These are phyloP conservation scores for Cylindrodendrum hubeiense DNA, from an alignment of 2,329 filamentous ascomycete genomes.

Conservation along the genomic window DNA sequence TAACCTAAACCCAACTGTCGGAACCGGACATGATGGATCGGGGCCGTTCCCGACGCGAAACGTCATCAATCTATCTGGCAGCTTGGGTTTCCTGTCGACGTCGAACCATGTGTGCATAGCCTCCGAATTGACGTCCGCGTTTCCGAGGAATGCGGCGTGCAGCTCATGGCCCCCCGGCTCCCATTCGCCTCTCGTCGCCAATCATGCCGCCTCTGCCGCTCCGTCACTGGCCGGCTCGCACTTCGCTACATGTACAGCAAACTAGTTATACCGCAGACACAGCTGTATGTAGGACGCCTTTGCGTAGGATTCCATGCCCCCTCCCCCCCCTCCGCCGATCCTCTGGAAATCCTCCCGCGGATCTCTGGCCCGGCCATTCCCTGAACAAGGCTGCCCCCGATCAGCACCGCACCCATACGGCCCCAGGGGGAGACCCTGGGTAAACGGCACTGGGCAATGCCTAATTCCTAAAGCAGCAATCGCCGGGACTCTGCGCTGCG, in stretches of 20 bases:
- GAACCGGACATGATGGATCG: neutral
- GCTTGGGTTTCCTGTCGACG: neutral
- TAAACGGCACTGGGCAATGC: neutral
- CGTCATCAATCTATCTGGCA: neutral
- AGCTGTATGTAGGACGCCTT: neutral
- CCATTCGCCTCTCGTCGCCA: neutral
- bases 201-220: neutral
- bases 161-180: neutral
- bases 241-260: too few relatives aligned
- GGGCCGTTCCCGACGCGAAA: neutral
- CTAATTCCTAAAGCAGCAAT: constrained; percentile 2
- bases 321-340: neutral
- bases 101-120: constrained; percentile 1
- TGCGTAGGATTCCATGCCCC: neutral
- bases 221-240: too few relatives aligned
- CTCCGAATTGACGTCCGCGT: neutral
- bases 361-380: neutral
- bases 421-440: neutral
- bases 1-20: constrained; percentile 18
- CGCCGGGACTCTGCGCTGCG: neutral
- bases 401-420: neutral
- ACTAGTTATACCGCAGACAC: too few relatives aligned
- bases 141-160: neutral
- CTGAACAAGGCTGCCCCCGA: neutral
- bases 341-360: neutral